Percentiles rank a stretch among this genome's conserved stretches.
These are phyloP conservation scores for Guillardia theta DNA, from an alignment of 78 protist species.

Conservation along the genomic window DNA sequence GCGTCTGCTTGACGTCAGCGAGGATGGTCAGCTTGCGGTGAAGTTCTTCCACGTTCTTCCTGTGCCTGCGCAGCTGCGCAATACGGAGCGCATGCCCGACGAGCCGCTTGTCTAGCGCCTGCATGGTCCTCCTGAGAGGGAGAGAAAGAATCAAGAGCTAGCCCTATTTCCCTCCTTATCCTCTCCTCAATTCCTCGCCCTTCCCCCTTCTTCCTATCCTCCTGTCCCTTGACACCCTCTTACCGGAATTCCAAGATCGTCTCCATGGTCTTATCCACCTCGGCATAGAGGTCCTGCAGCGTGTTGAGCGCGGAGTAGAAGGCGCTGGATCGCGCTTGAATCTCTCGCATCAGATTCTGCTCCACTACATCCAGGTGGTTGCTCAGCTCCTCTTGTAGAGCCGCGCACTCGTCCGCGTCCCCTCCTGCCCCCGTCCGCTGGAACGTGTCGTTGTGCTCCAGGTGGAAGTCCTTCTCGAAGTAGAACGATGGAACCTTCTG, in stretches of 20 bases:
- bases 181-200: background rate
- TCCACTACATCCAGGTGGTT: background rate
- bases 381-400: background rate
- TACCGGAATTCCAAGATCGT: too few species aligned
- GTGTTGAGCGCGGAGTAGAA: background rate
- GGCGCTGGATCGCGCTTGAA: background rate
- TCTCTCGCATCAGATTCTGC: background rate
- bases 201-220: background rate
- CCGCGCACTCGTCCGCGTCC: background rate
- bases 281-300: background rate
- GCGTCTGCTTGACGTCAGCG: background rate
- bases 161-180: too few species aligned
- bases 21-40: background rate
- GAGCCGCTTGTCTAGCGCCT: background rate
- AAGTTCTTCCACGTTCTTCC: background rate
- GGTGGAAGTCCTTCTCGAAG: too few species aligned
- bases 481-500: background rate
- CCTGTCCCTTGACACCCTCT: background rate
- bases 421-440: background rate
- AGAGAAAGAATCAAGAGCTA: background rate
- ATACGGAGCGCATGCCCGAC: constrained; percentile 32
- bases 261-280: background rate
- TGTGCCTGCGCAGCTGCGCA: constrained; percentile 15
- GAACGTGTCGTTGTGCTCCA: too few species aligned
- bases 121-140: background rate